phyloP scores from a whole-genome alignment of 257 asterid species.

The Orobanche coerulescens region DNA sequence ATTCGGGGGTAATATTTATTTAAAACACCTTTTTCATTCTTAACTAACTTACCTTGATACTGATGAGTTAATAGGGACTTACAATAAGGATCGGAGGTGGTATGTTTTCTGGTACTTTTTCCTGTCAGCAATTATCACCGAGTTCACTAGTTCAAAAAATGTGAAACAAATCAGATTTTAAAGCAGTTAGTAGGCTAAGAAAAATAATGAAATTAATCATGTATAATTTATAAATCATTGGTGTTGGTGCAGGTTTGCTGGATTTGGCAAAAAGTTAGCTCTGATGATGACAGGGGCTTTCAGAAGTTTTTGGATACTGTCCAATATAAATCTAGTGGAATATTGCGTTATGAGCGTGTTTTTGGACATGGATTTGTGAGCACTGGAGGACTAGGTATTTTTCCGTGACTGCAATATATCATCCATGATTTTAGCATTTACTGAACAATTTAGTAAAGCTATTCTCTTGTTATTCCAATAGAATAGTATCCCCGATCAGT shows the following conservation, averaged over 20 bases:
- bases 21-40: too few relatives aligned
- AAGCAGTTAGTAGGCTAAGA: background rate
- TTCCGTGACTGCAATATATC: too few relatives aligned
- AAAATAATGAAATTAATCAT: too few relatives aligned
- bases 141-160: background rate
- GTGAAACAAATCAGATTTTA: background rate
- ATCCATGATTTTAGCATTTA: too few relatives aligned
- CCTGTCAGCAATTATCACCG: background rate
- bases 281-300: constrained; percentile 69
- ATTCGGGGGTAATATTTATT: too few relatives aligned
- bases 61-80: too few relatives aligned
- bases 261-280: constrained; percentile 79
- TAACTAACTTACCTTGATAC: too few relatives aligned
- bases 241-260: constrained; percentile 68
- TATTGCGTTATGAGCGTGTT: constrained; percentile 85
- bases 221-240: background rate
- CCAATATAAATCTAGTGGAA: constrained; percentile 82
- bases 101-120: too few relatives aligned
- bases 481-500: too few relatives aligned
- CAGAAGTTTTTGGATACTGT: constrained; percentile 91
- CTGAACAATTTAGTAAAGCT: too few relatives aligned
- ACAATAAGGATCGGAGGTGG: too few relatives aligned
- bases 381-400: constrained; percentile 93
- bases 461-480: too few relatives aligned
- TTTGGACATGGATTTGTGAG: constrained; percentile 93